phyloP scores from a whole-genome alignment of 164 flowering plant species.

The Platanus orientalis region DNA sequence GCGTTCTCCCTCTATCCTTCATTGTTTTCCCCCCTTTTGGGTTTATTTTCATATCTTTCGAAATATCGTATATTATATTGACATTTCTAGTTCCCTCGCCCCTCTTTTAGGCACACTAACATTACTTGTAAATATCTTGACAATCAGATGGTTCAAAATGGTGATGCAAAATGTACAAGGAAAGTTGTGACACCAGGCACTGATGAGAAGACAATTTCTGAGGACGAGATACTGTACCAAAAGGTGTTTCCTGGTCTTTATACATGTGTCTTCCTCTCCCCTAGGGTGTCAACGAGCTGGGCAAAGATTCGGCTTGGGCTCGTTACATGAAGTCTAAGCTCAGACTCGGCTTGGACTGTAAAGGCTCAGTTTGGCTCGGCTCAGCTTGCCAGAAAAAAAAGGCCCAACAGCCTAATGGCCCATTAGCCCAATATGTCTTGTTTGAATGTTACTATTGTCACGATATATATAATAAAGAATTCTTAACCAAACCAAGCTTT shows the following conservation, averaged over 20 bases:
- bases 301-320: no score
- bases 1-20: not conserved
- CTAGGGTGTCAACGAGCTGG: no score
- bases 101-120: no score
- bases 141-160: conserved; percentile 61
- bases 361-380: no score
- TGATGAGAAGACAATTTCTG: conserved; percentile 55
- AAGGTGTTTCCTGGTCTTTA: conserved; percentile 33
- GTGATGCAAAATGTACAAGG: conserved; percentile 56
- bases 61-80: not conserved
- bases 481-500: no score
- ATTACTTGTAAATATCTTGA: conserved; percentile 12
- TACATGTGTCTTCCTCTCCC: not conserved
- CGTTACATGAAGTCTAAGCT: no score
- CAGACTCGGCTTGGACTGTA: no score
- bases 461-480: no score
- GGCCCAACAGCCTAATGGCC: no score
- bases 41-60: not conserved
- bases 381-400: no score
- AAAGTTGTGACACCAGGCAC: conserved; percentile 21
- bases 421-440: no score
- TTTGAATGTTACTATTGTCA: no score
- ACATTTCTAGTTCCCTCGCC: not conserved
- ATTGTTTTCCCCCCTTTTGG: not conserved
- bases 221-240: conserved; percentile 40